Percentiles rank a stretch among this genome's conserved stretches.
These are phyloP conservation scores for Ceratocystis cacaofunesta DNA, from an alignment of 2,329 filamentous ascomycete species.

Conservation along the genomic window DNA sequence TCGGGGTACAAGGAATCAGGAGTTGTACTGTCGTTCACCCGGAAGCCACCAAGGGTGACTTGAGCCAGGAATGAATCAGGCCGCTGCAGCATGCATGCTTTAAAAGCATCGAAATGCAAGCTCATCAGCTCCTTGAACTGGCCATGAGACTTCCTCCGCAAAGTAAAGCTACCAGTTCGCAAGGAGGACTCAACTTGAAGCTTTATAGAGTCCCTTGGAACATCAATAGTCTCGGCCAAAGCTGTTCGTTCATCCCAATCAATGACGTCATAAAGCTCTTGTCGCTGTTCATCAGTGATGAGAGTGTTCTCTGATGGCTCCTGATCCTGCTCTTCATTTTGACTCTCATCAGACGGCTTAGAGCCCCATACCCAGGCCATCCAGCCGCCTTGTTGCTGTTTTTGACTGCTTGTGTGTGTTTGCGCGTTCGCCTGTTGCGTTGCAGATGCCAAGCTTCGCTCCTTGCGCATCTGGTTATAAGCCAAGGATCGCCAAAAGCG, in stretches of 20 bases:
- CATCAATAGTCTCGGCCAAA: slow-evolving; percentile 72
- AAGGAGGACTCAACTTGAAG: slow-evolving; percentile 83
- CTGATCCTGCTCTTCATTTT: slow-evolving; percentile 32
- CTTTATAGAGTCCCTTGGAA: slow-evolving; percentile 82
- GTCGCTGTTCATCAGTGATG: slow-evolving; percentile 89
- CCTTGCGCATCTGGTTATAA: slow-evolving; percentile 85
- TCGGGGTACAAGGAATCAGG: slow-evolving; percentile 82
- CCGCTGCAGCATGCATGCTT: slow-evolving; percentile 73
- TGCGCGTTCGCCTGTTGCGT: slow-evolving; percentile 23
- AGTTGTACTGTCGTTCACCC: slow-evolving; percentile 92
- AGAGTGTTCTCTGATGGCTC: slow-evolving; percentile 46
- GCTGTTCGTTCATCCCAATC: slow-evolving; percentile 96
- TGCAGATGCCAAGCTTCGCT: slow-evolving; percentile 27
- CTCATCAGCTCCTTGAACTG: slow-evolving; percentile 57
- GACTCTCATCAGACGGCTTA: slow-evolving; percentile 39
- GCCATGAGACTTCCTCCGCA: slow-evolving; percentile 73
- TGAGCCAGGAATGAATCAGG: slow-evolving; percentile 84
- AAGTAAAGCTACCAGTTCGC: slow-evolving; percentile 89
- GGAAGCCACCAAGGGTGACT: slow-evolving; percentile 77
- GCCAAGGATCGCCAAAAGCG: slow-evolving; percentile 94
- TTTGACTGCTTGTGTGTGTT: slow-evolving; percentile 52
- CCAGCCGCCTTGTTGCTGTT: slow-evolving; percentile 70
- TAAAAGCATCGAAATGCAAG: slow-evolving; percentile 87
- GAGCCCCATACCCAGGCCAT: slow-evolving; percentile 81
- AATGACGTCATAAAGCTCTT: slow-evolving; percentile 93